Evolutionary conservation across 352 stramenopile genomes (phyloP).

Genomic region (Plasmopara halstedii): DNA sequence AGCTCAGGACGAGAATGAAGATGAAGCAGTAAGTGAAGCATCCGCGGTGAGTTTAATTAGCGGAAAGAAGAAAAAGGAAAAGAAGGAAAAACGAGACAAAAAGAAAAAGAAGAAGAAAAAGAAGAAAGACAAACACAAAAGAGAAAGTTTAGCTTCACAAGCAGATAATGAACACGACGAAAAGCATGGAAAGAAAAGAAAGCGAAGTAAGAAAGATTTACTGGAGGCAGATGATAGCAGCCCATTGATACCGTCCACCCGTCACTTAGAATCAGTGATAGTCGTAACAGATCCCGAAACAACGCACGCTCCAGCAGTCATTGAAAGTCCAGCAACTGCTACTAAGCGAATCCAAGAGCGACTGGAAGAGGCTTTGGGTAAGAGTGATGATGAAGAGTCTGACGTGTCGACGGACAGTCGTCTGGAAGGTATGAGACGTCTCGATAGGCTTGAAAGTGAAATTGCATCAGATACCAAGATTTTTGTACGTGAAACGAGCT

Average conservation of each 20-base stretch:
- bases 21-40: constrained; percentile 29
- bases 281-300: neutral
- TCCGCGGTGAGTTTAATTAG: constrained; percentile 16
- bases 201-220: constrained; percentile 21
- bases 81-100: constrained; percentile 49
- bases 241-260: constrained; percentile 5
- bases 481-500: neutral
- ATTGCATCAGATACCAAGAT: neutral
- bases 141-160: constrained; percentile 18
- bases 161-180: constrained; percentile 20
- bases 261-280: neutral
- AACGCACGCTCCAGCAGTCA: constrained; percentile 12
- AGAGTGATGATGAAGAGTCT: constrained; percentile 48
- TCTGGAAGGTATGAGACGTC: neutral
- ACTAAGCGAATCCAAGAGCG: constrained; percentile 43
- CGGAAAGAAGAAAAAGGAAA: constrained; percentile 46
- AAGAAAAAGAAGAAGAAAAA: constrained; percentile 40
- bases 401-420: constrained; percentile 11
- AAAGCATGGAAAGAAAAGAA: constrained; percentile 13
- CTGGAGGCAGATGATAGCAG: constrained; percentile 4
- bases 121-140: constrained; percentile 34
- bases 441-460: neutral
- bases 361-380: constrained; percentile 36
- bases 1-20: constrained; percentile 21
- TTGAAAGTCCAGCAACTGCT: constrained; percentile 39